Base-by-base conservation (phyloP, 345 rosid species). In the Euphorbia lathyris region DNA sequence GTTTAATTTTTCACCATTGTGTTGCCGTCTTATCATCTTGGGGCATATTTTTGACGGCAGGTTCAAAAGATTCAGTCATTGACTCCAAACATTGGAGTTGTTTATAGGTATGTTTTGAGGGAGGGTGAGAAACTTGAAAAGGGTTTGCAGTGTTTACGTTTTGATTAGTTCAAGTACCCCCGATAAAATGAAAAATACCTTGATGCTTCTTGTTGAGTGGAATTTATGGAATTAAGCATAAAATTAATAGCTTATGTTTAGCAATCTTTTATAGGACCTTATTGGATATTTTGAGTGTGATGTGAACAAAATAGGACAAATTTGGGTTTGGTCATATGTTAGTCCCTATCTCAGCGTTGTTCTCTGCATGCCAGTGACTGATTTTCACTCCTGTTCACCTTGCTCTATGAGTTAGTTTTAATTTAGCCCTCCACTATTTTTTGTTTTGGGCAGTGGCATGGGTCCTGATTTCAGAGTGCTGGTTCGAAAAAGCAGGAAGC, bases 1-100 rank as follows among this genome's bases (percentile, higher is more conserved):
- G n/a, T n/a, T 2, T 17, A 13, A 65, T 13, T 45, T n/a, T 25
- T 36, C 7, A 40, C 27, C 36, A 1, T 0, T 2, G 7, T 58
- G n/a, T n/a, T n/a, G n/a, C n/a, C n/a, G n/a, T 47, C 19, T 45
- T 11, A n/a, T 45, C 4, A 25, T 11, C 7, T 43, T 30, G n/a
- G n/a, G n/a, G n/a, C n/a, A n/a, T n/a, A n/a, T 72, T 55, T 17
- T 64, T 64, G 20, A 19, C 47, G 57, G 68, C 86, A 93, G 98
- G 96, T 93, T 84, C 96, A 93, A 74, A 93, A 93, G 75, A 89
- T 93, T 76, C 96, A 93, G 82, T 72, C 62, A 25, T 77, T 93
- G 75, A 93, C 98, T 0, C 98, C 97, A 55, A 90, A 93, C 66
- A 91, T 93, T 74, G 98, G 97, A 83, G 93, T 91, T 82, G 98